A percentile compares a stretch with the other conserved stretches of the same genome.
Evolutionary conservation across 768 basidiomycete genomes (phyloP).

Genomic region (Xerocomus brunneocitrinus): DNA sequence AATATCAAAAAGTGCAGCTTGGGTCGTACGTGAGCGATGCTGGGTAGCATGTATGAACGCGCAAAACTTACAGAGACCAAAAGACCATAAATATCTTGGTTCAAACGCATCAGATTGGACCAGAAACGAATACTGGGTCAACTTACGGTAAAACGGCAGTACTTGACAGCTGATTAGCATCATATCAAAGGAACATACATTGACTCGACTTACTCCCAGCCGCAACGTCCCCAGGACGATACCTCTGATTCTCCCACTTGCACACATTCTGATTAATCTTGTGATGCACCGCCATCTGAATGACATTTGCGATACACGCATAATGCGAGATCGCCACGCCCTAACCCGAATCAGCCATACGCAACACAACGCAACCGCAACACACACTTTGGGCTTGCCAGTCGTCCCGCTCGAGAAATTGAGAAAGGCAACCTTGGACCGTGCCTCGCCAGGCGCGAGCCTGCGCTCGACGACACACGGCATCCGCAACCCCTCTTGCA

Average conservation of each 20-base stretch:
- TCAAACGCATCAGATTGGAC: conserved; percentile 11
- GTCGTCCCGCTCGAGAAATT: conserved; percentile 77
- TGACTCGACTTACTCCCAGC: conserved; percentile 46
- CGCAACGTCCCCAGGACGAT: conserved; percentile 52
- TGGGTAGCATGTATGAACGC: neutral
- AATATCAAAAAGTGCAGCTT: conserved; percentile 54
- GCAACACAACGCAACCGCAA: neutral
- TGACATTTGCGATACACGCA: conserved; percentile 55
- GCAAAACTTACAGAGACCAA: conserved; percentile 44
- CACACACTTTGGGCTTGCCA: conserved; percentile 38
- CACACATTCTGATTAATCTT: conserved; percentile 38
- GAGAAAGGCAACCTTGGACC: conserved; percentile 58
- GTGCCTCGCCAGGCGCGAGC: conserved; percentile 54
- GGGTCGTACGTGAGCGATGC: conserved; percentile 6
- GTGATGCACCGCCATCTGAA: conserved; percentile 55
- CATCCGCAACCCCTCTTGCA: conserved; percentile 39
- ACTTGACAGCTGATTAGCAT: conserved; percentile 32
- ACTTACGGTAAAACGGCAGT: conserved; percentile 58
- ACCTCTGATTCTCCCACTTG: conserved; percentile 36
- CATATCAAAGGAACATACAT: neutral
- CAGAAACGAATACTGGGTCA: conserved; percentile 5
- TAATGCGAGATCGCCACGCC: conserved; percentile 68
- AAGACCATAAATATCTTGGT: conserved; percentile 56
- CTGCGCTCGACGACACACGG: conserved; percentile 39
- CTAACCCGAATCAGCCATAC: conserved; percentile 28